Conservation (phyloP, 768 basidiomycete species). For the Mycena galericulata region DNA sequence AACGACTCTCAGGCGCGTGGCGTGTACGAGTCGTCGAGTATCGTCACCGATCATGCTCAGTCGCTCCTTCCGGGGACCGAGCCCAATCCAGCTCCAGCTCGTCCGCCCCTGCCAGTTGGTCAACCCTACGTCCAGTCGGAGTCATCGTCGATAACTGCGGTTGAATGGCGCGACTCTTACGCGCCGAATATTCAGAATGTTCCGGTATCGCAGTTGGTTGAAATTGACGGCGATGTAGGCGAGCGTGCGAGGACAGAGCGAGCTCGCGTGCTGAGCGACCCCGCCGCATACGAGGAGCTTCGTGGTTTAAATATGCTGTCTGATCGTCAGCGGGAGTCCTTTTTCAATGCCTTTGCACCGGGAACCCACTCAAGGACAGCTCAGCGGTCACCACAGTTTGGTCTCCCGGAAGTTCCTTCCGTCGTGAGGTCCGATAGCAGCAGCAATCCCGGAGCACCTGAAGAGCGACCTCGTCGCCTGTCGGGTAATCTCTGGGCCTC, state of each 20-base stretch:
- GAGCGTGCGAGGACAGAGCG: constrained; percentile 6
- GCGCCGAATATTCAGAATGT: constrained; percentile 8
- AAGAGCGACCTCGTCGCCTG: constrained; percentile 8
- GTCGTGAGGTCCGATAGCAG: constrained; percentile 32
- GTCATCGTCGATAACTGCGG: constrained; percentile 28
- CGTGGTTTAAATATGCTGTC: constrained; percentile 28
- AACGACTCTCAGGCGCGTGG: constrained; percentile 2
- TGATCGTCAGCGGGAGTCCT: constrained; percentile 27
- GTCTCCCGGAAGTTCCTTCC: constrained; percentile 14
- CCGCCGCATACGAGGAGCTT: constrained; percentile 29
- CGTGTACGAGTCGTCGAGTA: constrained; percentile 32
- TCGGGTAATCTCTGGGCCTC: constrained; percentile 30
- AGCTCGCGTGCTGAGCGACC: constrained; percentile 15
- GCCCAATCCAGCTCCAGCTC: background rate
- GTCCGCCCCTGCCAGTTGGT: constrained; percentile 8
- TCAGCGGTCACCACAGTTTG: background rate
- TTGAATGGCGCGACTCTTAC: constrained; percentile 23
- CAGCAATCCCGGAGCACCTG: background rate
- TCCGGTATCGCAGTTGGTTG: constrained; percentile 33
- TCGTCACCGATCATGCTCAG: constrained; percentile 3
- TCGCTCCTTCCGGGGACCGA: background rate
- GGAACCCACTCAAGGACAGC: constrained; percentile 4
- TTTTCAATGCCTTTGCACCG: constrained; percentile 23
- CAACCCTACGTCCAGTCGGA: constrained; percentile 25
- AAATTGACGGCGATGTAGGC: constrained; percentile 8